A percentile compares a stretch with the other conserved stretches of the same genome.
These are phyloP conservation scores for Tinospora cordifolia DNA, from an alignment of 164 flowering plant genomes.

Conservation along the genomic window DNA sequence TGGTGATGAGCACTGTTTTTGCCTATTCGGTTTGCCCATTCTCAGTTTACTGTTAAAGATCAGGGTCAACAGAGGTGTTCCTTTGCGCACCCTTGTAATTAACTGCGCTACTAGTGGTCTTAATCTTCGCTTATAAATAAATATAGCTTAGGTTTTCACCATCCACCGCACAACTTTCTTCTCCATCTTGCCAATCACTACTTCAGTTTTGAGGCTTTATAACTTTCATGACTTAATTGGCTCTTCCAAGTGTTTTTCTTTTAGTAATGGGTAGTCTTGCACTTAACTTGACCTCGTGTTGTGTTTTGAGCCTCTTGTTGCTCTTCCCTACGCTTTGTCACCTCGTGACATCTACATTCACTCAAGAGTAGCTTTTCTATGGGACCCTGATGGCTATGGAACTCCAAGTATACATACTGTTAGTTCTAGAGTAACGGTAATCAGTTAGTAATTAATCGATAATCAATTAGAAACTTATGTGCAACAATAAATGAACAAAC, in stretches of 20 bases:
- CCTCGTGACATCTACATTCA: constrained; percentile 28
- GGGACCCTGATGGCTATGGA: constrained; percentile 82
- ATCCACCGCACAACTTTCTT: not conserved
- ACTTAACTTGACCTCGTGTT: not conserved
- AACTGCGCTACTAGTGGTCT: not conserved
- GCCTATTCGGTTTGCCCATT: too few relatives aligned
- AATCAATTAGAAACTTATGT: too few relatives aligned
- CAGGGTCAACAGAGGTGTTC: too few relatives aligned
- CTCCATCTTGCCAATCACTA: too few relatives aligned
- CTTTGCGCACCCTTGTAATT: too few relatives aligned
- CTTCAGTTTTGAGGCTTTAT: not conserved
- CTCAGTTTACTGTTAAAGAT: too few relatives aligned
- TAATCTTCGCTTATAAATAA: too few relatives aligned
- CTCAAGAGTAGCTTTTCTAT: constrained; percentile 71
- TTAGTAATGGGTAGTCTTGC: not conserved
- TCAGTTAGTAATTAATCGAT: too few relatives aligned
- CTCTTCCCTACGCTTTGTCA: constrained; percentile 36
- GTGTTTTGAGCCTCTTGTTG: constrained; percentile 19
- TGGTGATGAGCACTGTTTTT: too few relatives aligned
- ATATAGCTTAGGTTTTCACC: not conserved
- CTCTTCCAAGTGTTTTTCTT: too few relatives aligned
- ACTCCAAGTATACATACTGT: constrained; percentile 42
- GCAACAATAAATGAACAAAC: too few relatives aligned
- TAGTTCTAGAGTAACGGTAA: too few relatives aligned
- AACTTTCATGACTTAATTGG: not conserved